These are phyloP conservation scores for Trichoderma breve DNA, from an alignment of 2,329 filamentous ascomycete species.

Conservation along the genomic window DNA sequence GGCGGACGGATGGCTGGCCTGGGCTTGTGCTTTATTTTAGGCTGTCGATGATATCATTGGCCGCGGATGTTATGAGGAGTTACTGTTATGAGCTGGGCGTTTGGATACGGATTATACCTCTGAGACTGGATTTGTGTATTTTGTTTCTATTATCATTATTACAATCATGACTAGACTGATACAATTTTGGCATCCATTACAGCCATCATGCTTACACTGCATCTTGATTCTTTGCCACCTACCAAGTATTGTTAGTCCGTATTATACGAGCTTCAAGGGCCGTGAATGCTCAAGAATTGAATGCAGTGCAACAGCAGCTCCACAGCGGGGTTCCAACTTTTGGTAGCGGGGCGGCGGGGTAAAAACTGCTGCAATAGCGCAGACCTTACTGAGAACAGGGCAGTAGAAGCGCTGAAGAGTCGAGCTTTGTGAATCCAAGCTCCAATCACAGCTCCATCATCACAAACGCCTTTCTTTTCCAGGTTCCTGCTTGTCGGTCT, in stretches of 20 bases:
- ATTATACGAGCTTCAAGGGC: background rate
- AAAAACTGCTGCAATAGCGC: background rate
- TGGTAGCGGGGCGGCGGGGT: slow-evolving; percentile 17
- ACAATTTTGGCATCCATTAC: background rate
- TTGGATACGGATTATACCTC: background rate
- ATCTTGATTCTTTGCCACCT: background rate
- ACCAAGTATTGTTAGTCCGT: no score
- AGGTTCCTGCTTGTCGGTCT: background rate
- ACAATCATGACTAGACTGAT: background rate
- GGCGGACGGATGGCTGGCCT: background rate
- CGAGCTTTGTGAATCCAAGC: background rate
- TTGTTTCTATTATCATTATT: background rate
- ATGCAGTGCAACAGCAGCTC: slow-evolving; percentile 1
- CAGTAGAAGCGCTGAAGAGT: background rate
- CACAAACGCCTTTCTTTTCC: background rate
- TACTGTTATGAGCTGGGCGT: background rate
- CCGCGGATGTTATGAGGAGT: background rate
- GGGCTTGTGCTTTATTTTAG: background rate
- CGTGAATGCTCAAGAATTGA: background rate
- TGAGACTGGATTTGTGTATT: background rate
- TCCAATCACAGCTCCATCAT: slow-evolving; percentile 9
- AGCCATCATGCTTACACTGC: background rate
- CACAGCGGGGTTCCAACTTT: slow-evolving; percentile 17
- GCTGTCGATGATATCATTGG: background rate
- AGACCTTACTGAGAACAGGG: background rate